Percentiles rank a stretch among this genome's conserved stretches.
Conservation (phyloP, 148 eudicot genomes). For the Drosera capensis region DNA sequence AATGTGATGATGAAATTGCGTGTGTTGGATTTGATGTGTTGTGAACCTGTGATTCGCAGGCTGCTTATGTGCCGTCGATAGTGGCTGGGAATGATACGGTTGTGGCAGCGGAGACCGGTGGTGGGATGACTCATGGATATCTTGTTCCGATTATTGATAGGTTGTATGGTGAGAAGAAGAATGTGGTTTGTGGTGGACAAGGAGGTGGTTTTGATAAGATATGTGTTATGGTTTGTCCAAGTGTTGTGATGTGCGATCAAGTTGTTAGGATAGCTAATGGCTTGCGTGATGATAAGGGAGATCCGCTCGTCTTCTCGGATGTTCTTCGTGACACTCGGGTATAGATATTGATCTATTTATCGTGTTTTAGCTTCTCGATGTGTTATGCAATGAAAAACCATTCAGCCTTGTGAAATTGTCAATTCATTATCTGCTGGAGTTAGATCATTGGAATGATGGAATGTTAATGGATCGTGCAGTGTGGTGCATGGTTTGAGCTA, state of each 20-base stretch:
- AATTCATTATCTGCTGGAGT: no score
- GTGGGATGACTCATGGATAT: constrained; percentile 90
- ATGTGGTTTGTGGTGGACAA: constrained; percentile 8
- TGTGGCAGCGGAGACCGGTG: constrained; percentile 93
- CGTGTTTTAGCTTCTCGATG: no score
- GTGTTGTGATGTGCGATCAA: constrained; percentile 95
- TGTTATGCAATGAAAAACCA: no score
- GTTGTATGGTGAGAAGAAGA: constrained; percentile 9
- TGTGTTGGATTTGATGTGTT: no score
- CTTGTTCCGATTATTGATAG: constrained; percentile 52
- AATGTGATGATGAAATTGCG: no score
- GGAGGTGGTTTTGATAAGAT: constrained; percentile 13
- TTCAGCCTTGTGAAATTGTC: no score
- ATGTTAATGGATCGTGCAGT: no score
- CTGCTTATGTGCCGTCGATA: constrained; percentile 72
- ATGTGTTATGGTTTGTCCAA: constrained; percentile 83
- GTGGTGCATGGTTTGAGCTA: no score
- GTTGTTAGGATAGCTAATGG: constrained; percentile 84
- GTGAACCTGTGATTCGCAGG: constrained; percentile 43
- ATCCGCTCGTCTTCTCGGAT: constrained; percentile 58
- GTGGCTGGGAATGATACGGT: constrained; percentile 62
- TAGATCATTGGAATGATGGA: no score
- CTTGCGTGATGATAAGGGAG: constrained; percentile 36
- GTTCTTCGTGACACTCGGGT: constrained; percentile 76
- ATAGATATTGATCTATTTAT: neutral